A percentile compares a stretch with the other conserved stretches of the same genome.
These are phyloP conservation scores for Niveomyces coronatus DNA, from an alignment of 2,329 filamentous ascomycete species.

Conservation along the genomic window DNA sequence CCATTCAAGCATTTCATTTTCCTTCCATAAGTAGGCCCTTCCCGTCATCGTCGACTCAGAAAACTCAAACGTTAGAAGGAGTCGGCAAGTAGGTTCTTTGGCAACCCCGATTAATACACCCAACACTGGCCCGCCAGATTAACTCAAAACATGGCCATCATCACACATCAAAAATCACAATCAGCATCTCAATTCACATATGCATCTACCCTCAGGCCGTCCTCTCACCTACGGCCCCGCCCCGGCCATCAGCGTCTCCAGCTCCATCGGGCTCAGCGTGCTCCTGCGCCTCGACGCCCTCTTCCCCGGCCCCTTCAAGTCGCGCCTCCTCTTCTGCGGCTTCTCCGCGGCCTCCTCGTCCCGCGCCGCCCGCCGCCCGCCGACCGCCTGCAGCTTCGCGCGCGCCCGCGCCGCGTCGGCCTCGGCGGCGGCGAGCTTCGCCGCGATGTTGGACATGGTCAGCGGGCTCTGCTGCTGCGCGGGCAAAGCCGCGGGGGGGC, in stretches of 20 bases:
- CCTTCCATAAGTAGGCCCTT: too few species aligned
- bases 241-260: conserved; percentile 52
- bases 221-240: conserved; percentile 26
- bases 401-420: conserved; percentile 53
- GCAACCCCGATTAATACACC: too few species aligned
- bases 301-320: conserved; percentile 39
- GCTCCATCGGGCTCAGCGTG: conserved; percentile 65
- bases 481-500: conserved; percentile 26
- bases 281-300: conserved; percentile 55
- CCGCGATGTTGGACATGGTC: conserved; percentile 51
- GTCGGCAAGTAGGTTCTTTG: too few species aligned
- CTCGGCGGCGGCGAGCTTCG: conserved; percentile 54
- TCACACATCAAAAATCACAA: too few species aligned
- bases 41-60: too few species aligned
- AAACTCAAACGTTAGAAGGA: too few species aligned
- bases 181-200: too few species aligned
- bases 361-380: conserved; percentile 13
- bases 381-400: conserved; percentile 47
- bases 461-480: conserved; percentile 43
- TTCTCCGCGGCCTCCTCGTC: conserved; percentile 14
- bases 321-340: conserved; percentile 38
- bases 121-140: too few species aligned
- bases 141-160: background rate
- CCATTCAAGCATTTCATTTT: too few species aligned
- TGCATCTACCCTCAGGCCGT: background rate